Base-by-base conservation (phyloP, 768 basidiomycete species). In the Tulasnella sp. region DNA sequence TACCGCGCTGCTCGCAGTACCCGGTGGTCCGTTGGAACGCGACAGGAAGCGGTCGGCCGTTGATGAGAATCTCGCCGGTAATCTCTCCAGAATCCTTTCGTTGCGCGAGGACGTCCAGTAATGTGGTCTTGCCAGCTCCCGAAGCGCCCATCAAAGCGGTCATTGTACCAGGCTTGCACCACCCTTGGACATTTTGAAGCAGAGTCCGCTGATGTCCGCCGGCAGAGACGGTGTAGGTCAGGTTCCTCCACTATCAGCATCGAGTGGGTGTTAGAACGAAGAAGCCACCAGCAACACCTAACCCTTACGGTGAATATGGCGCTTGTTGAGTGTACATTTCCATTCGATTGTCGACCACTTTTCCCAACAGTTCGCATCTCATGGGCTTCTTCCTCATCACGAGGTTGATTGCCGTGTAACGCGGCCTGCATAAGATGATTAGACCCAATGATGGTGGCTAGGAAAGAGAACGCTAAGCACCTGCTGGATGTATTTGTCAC, bases 101-200 rank as follows among this genome's bases (percentile, higher is more conserved):
- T 9, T 61, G 62, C 2, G 67, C 64, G 13, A 70, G 63, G 3
- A 65, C 67, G 47, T 70, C 65, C 47, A 69, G 65, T 9, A 71
- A 65, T 0, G 71, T 72, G 5, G 71, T 72, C 61, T 74, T 75
- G 32, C 74, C 74, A 19, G 74, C 74, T 61, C 75, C 75, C 8
- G 71, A 72, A 23, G 70, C 74, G 51, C 75, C 75, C 74, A 76
- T 75, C 9, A 76, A 68, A 0, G 75, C 75, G 5, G 73, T 74
- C 2, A 75, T 43, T 1, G 65, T 66, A 34, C 75, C 75, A n/a
- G 74, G 74, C 59, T 68, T 67, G 61, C 72, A 72, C 17, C 17
- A 76, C 26, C 75, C 75, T 51, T 66, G 70, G 42, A 76, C 69
- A n/a, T 71, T 60, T 51, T 66, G 67, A 13, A 73, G 63, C 8